Percentiles rank a stretch among this genome's conserved stretches.
phyloP scores from a whole-genome alignment of 495 filamentous ascomycete species.

The Lophium mytilinum region DNA sequence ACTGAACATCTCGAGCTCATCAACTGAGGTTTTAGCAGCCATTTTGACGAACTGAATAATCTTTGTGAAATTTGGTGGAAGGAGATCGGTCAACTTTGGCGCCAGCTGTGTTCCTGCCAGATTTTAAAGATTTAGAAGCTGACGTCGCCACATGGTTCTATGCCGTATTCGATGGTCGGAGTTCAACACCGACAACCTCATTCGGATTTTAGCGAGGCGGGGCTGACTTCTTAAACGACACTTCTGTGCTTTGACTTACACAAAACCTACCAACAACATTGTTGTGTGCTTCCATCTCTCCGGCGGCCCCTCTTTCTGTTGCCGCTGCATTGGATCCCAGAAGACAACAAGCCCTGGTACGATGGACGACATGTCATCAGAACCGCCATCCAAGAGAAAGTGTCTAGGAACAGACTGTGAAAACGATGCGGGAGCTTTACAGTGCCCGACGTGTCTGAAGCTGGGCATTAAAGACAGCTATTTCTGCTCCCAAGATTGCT shows the following conservation, averaged over 20 bases:
- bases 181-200: neutral
- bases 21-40: neutral
- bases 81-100: neutral
- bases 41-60: neutral
- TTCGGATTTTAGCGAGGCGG: neutral
- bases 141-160: neutral
- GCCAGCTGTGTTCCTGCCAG: neutral
- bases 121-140: neutral
- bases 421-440: neutral
- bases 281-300: neutral
- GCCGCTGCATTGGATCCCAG: neutral
- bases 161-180: neutral
- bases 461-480: neutral
- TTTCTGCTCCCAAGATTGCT: neutral
- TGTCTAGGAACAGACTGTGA: neutral
- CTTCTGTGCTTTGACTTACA: neutral
- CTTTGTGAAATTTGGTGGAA: neutral
- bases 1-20: neutral
- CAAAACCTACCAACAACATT: neutral
- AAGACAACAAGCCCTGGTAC: neutral
- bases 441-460: neutral
- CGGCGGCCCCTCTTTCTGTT: neutral
- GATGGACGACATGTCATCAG: neutral
- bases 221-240: neutral
- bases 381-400: neutral